These are phyloP conservation scores for Penicillium alfredii DNA, from an alignment of 495 filamentous ascomycete genomes.

Conservation along the genomic window DNA sequence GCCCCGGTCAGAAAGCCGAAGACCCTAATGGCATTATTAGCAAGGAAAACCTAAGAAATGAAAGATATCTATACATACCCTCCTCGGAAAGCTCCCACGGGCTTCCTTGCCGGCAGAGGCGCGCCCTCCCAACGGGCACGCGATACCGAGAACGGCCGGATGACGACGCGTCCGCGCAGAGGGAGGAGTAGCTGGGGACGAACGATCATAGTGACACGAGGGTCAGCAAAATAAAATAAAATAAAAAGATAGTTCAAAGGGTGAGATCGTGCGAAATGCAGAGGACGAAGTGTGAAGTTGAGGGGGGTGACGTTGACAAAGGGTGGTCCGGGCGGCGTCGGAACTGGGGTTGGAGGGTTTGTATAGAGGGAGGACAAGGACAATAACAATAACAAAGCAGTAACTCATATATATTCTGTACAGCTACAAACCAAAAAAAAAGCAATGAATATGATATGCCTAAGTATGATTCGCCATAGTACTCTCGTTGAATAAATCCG, in stretches of 20 bases:
- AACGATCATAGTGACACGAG: conserved; percentile 20
- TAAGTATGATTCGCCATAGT: conserved; percentile 45
- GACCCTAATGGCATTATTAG: conserved; percentile 47
- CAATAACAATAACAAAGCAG: conserved; percentile 4
- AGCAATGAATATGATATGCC: conserved; percentile 6
- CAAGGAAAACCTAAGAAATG: not conserved
- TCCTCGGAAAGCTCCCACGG: conserved; percentile 86
- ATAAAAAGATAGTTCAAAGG: too few species aligned
- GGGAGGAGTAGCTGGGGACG: conserved; percentile 19
- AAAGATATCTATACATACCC: conserved; percentile 54
- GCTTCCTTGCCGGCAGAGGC: conserved; percentile 65
- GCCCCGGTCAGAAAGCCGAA: conserved; percentile 92
- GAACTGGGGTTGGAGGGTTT: conserved; percentile 1
- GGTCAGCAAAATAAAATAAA: too few species aligned
- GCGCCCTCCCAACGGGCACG: conserved; percentile 27
- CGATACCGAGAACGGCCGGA: conserved; percentile 35
- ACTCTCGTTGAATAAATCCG: conserved; percentile 78
- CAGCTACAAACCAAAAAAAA: not conserved
- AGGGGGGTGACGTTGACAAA: conserved; percentile 30
- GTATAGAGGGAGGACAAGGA: conserved; percentile 3
- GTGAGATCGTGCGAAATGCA: too few species aligned
- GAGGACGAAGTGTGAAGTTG: conserved; percentile 14
- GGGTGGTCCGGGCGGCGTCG: conserved; percentile 17
- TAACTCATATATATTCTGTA: conserved; percentile 1
- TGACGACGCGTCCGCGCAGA: conserved; percentile 21